Base-by-base conservation (phyloP, 129 eudicot species). In the Flaveria brownii region DNA sequence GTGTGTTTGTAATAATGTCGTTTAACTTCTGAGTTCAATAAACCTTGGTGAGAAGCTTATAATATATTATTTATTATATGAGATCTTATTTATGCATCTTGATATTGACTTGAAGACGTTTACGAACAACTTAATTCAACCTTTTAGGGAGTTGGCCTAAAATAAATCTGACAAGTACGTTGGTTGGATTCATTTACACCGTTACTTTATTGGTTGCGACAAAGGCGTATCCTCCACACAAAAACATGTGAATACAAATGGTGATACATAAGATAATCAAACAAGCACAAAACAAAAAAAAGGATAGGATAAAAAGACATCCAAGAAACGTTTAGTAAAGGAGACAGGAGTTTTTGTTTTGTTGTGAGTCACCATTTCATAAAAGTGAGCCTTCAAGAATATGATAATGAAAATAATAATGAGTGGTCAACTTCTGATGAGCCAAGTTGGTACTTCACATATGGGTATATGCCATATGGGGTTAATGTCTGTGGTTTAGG, bases 221-320 rank as follows among this genome's bases (percentile, higher is more conserved):
- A 78, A 79, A 83, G 41, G 57, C 54, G 47, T 70, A 74, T 83
- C 86, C 73, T 79, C 84, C 83, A 83, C 84, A 78, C 47, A 61
- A 59, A 73, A 83, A 74, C 65, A 75, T 74, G 86, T 83, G 86
- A 83, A 52, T 55, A 68, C 76, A 70, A 83, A 79, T 62, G 80
- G 16, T 57, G 78, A 72, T 82, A 77, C 82, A 72, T 62, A 71
- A 46, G 73, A 81, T 69, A 78, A 77, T 71, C 54, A 77, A 50
- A 82, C 68, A 82, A 42, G 43, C 59, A 39, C 50, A 73, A 41
- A 42, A 43, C 13, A 30, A 30, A 41, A 59, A 28, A 60, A n/a
- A 17, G 7, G 12, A 56, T 4, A 7, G 20, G 14, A 10, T 51
- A 8, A 33, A 5, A 83, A 20, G 79, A 73, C 79, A 75, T 49